Evolutionary conservation across 257 asterid species (phyloP), one percentile per base, ranked within the genome.

Genomic region (Plantago major): DNA sequence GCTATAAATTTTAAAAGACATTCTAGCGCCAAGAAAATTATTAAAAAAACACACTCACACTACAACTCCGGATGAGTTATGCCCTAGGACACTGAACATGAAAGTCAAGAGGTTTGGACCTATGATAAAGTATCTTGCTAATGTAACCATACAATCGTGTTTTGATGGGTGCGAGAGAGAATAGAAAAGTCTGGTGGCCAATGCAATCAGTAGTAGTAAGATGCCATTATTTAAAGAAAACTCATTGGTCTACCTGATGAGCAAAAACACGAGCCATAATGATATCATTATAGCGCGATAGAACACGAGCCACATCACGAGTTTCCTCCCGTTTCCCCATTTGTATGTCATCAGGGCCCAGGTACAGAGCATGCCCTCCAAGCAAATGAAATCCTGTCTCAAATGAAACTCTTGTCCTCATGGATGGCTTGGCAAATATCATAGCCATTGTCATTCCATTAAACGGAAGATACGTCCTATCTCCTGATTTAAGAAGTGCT

Each of bases 321-420:
- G 99, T 92, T 79, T 87, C 99, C 80, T 92, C 99, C 43, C 99
- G 79, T 82, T 89, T 92, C 50, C 97, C 99, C 99, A 92, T 92
- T 79, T 92, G 97, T 70, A 92, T 92, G 71, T 92, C 97, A 73
- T 86, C 11, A 51, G 99, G 99, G 51, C 99, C 99, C 53, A 92
- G 81, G 73, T 92, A 92, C 33, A 92, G 44, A 47, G 97, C 97
- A 78, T 92, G 99, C 42, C 99, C 99, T 11, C 99, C 99, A 42
- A 92, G 89, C 88, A 92, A 83, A 79, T 73, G 14, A 76, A 92
- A 92, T 45, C 97, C 99, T 0, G 99, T 87, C 78, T 92, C 99
- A 44, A 92, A 89, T n/a, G 97, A 92, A 76, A 89, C 97, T 50
- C 99, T 80, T 10, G 97, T 92, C 80, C 99, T 84, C 97, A 92